Evolutionary conservation across 2,329 filamentous ascomycete species (phyloP), one percentile per base, ranked within the genome.

Genomic region (Aspergillus unguis): DNA sequence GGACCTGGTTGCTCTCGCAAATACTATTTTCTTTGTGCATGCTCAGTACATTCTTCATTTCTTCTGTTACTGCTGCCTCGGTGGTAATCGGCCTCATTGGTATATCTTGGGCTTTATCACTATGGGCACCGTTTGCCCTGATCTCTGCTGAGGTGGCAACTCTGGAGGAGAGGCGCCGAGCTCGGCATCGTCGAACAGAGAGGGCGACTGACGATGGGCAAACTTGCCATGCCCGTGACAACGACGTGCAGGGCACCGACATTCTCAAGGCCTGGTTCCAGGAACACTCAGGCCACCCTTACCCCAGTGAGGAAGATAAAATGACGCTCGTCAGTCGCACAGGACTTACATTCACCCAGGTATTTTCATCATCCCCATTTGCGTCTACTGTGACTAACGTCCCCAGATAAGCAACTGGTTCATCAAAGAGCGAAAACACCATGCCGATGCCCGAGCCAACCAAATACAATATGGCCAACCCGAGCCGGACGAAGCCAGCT

Each of bases 91-190:
- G 85, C 1, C 75, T 94, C 26, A 85, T 95, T 44, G 92, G 92
- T 32, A 85, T 97, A 53, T 91, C 90, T 1, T 97, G 92, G 92
- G 91, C 92, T 25, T 77, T 96, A 64, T 91, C 91, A 2, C 83
- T 95, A 27, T 97, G 92, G 92, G 92, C 92, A 0, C 92, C 92
- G 0, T 97, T 92, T 75, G 92, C 92, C 36, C 88, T 97, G 62
- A 96, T 97, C 67, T 91, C 90, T 42, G 90, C 90, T 4, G 92
- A 97, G 70, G 92, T 97, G 57, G 88, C 87, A 55, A 88, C 86
- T 55, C 85, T 90, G 5, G 89, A 96, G 66, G 84, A 86, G 27
- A 80, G 85, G 44, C 77, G 80, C 47, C 79, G 83, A 25, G 74
- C 78, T 9, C 70, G 75, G 27, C 72, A 77, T 25, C 72, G 71